phyloP scores from a whole-genome alignment of 2,329 filamentous ascomycete genomes.

The Beauveria scarabaeidicola region DNA sequence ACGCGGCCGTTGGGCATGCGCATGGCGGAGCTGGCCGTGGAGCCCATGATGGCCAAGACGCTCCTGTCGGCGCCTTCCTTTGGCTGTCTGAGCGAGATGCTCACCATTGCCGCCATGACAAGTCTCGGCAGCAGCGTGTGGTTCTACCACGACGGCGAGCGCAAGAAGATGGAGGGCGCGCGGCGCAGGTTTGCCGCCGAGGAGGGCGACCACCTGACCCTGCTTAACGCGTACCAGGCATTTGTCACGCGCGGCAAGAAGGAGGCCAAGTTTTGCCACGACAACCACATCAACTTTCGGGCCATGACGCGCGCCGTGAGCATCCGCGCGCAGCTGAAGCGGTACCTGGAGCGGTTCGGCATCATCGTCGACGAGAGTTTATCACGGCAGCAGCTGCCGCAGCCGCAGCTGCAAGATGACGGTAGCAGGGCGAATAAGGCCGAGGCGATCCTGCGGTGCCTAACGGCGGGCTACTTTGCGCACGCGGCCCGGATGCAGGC shows the following conservation, averaged over 20 bases:
- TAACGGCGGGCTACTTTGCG: constrained; percentile 86
- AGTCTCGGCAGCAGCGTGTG: constrained; percentile 76
- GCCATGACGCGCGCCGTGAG: constrained; percentile 73
- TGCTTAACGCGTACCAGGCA: constrained; percentile 87
- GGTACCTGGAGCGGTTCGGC: constrained; percentile 79
- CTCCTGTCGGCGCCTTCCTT: constrained; percentile 69
- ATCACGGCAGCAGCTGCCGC: constrained; percentile 23
- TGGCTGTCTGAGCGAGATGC: constrained; percentile 72
- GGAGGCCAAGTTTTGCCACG: constrained; percentile 77
- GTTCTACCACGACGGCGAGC: constrained; percentile 71
- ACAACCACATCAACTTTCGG: constrained; percentile 82
- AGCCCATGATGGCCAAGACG: constrained; percentile 92
- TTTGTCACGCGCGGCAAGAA: constrained; percentile 79
- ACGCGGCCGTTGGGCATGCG: constrained; percentile 78
- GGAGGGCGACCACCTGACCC: constrained; percentile 87
- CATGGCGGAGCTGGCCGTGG: constrained; percentile 89
- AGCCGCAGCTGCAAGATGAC: constrained; percentile 14
- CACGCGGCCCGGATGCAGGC: constrained; percentile 90
- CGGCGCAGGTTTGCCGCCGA: constrained; percentile 80
- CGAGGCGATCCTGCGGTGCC: constrained; percentile 73
- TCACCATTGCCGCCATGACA: constrained; percentile 91
- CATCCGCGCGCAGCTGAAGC: constrained; percentile 75
- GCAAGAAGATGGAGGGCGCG: constrained; percentile 64
- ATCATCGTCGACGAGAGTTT: constrained; percentile 59
- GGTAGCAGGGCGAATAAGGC: constrained; percentile 29